Conservation (phyloP, 768 basidiomycete species). For the Agaricus blazei region DNA sequence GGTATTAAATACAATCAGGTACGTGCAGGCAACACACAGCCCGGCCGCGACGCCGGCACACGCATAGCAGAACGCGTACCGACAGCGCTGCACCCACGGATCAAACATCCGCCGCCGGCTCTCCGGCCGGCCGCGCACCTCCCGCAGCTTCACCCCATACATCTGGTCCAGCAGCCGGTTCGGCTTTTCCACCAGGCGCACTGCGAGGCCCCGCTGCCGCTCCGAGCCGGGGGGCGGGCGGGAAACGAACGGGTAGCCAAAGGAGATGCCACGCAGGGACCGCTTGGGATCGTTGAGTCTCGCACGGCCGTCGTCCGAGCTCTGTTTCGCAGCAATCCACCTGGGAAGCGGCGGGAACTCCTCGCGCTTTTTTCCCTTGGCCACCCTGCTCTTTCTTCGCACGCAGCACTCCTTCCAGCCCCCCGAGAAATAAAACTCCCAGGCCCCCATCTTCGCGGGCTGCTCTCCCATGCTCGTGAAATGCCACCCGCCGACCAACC, state of each 20-base stretch:
- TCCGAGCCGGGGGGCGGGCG: conserved; percentile 28
- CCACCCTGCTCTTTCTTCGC: conserved; percentile 9
- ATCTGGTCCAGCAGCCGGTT: conserved; percentile 38
- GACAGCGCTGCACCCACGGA: conserved; percentile 53
- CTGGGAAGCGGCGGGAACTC: conserved; percentile 31
- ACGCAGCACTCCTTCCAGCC: conserved; percentile 33
- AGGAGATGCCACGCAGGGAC: conserved; percentile 39
- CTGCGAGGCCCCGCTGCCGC: conserved; percentile 15
- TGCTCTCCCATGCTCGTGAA: conserved; percentile 43
- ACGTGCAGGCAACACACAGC: conserved; percentile 31
- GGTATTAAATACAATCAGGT: conserved; percentile 40
- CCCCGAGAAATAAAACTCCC: conserved; percentile 38
- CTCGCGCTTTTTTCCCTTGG: conserved; percentile 10
- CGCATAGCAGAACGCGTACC: conserved; percentile 52
- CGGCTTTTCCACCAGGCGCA: conserved; percentile 34
- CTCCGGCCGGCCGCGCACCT: conserved; percentile 40
- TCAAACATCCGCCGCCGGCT: conserved; percentile 46
- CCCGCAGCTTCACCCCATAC: conserved; percentile 37
- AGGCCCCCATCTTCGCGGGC: conserved; percentile 37
- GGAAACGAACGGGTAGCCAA: conserved; percentile 58
- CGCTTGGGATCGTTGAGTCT: conserved; percentile 40
- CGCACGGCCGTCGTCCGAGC: conserved; percentile 37
- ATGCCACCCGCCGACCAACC: conserved; percentile 77
- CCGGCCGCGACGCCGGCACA: conserved; percentile 39
- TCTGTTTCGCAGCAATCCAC: conserved; percentile 40